A percentile compares a stretch with the other conserved stretches of the same genome.
phyloP scores from a whole-genome alignment of 2,329 filamentous ascomycete species.

The Ramularia endophylla region DNA sequence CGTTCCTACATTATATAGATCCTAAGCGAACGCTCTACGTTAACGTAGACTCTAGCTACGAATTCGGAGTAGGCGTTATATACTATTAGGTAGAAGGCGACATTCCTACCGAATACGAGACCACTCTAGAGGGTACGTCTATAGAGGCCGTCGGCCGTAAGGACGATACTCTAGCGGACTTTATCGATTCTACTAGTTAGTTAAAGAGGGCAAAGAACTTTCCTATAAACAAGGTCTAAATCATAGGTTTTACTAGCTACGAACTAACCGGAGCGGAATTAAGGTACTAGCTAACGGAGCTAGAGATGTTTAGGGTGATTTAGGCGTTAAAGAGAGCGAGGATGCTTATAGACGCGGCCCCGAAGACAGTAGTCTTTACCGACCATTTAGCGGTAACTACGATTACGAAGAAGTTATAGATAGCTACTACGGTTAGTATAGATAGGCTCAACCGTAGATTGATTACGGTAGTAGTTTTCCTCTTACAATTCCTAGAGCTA shows the following conservation, averaged over 20 bases:
- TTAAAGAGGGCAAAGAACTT: neutral
- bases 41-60: conserved; percentile 1
- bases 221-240: neutral
- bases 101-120: neutral
- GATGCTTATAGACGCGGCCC: neutral
- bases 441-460: neutral
- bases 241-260: conserved; percentile 1
- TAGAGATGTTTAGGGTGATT: neutral
- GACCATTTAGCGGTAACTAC: neutral
- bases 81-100: conserved; percentile 1
- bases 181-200: conserved; percentile 2
- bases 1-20: neutral
- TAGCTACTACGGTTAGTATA: neutral
- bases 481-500: neutral
- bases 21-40: neutral
- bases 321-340: neutral
- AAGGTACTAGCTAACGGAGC: conserved; percentile 1
- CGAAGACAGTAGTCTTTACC: neutral
- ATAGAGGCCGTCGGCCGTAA: neutral
- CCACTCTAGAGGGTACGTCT: neutral
- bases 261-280: neutral
- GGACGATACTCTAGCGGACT: neutral
- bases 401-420: conserved; percentile 3
- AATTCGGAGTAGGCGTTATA: conserved; percentile 1
- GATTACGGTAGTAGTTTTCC: neutral